A percentile compares a stretch with the other conserved stretches of the same genome.
Conservation (phyloP, 202 grass and related monocot genomes). For the Saccharum hybrid region DNA sequence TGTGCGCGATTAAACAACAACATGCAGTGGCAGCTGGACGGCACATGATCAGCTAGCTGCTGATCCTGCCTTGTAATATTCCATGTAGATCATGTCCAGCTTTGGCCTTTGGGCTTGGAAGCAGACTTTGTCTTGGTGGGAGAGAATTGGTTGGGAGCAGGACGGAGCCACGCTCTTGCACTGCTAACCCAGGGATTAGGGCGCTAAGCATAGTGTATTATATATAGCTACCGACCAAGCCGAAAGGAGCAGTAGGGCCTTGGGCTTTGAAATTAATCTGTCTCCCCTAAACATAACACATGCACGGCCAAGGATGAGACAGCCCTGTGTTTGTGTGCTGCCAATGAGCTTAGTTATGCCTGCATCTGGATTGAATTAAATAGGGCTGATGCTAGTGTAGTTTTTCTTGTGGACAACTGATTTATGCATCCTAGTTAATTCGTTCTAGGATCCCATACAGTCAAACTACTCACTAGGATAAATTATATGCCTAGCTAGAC, state of each 20-base stretch:
- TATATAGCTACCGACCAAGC: conserved; percentile 49
- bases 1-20: neutral
- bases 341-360: neutral
- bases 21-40: neutral
- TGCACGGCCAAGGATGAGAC: neutral
- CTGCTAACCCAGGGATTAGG: conserved; percentile 28
- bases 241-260: conserved; percentile 6
- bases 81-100: conserved; percentile 28
- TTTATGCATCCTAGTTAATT: no score
- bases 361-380: neutral
- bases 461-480: no score
- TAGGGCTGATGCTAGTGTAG: no score
- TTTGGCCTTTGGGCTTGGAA: conserved; percentile 13
- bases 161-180: neutral
- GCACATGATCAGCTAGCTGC: conserved; percentile 12
- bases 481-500: neutral
- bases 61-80: conserved; percentile 36
- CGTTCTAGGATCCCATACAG: no score
- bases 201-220: neutral
- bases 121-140: conserved; percentile 27
- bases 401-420: no score
- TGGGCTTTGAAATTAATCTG: conserved; percentile 32
- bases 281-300: conserved; percentile 29
- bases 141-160: neutral
- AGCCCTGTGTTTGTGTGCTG: neutral